Evolutionary conservation across 805 yeast genomes (phyloP).

Genomic region (Hemisphaericaspora nanyangensis): DNA sequence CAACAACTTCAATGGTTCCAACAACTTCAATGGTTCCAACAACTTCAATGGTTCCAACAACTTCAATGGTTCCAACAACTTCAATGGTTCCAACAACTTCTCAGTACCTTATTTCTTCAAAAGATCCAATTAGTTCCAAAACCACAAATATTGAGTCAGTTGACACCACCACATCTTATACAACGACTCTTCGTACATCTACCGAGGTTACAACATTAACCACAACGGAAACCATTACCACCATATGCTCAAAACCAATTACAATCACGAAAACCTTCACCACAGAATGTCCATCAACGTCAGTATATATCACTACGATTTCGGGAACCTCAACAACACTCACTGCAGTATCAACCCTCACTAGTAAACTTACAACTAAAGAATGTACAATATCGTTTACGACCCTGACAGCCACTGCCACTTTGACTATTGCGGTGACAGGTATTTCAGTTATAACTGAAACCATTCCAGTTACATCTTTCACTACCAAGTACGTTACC

Average conservation of each 20-base stretch:
- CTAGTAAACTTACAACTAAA: neutral
- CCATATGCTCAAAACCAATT: neutral
- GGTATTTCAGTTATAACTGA: neutral
- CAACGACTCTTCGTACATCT: too few relatives aligned
- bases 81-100: too few relatives aligned
- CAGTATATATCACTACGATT: neutral
- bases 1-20: too few relatives aligned
- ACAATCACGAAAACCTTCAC: neutral
- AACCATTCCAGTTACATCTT: neutral
- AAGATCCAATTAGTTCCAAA: too few relatives aligned
- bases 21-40: too few relatives aligned
- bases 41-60: too few relatives aligned
- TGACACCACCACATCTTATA: too few relatives aligned
- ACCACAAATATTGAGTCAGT: too few relatives aligned
- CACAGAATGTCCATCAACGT: neutral
- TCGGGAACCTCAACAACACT: neutral
- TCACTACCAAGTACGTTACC: neutral
- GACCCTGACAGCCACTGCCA: neutral
- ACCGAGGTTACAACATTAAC: neutral
- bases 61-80: too few relatives aligned
- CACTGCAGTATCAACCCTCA: neutral
- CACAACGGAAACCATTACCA: neutral
- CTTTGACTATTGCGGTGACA: neutral
- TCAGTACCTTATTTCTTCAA: too few relatives aligned
- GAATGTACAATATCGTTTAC: neutral